A percentile compares a stretch with the other conserved stretches of the same genome.
phyloP scores from a whole-genome alignment of 345 rosid genomes.

The Salix arbutifolia region DNA sequence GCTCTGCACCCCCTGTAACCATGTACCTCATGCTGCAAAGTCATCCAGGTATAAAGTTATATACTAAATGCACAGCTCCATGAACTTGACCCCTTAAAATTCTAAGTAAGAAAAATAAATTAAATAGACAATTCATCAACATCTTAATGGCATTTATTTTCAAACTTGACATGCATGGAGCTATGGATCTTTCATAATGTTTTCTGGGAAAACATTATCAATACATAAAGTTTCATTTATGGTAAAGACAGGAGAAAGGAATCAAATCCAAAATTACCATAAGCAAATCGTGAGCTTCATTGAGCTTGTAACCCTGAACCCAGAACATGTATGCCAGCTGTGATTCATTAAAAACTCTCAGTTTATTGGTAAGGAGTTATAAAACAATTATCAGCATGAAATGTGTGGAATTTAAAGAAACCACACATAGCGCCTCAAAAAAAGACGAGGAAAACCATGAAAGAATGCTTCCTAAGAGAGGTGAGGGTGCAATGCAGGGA shows the following conservation, averaged over 20 bases:
- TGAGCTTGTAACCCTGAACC: constrained; percentile 87
- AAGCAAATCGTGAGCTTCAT: constrained; percentile 63
- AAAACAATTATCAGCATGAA: background rate
- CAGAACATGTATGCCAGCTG: constrained; percentile 97
- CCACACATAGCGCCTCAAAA: background rate
- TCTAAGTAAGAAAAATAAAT: constrained; percentile 1
- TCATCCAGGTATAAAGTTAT: background rate
- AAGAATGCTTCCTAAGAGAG: background rate
- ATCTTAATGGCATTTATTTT: background rate
- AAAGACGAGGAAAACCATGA: background rate
- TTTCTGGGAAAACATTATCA: background rate
- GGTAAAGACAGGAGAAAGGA: background rate
- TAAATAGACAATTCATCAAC: background rate
- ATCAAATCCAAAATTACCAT: constrained; percentile 48
- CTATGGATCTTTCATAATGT: background rate
- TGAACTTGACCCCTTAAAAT: background rate
- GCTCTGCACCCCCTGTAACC: constrained; percentile 1
- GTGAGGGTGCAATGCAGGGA: background rate
- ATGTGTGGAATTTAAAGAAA: background rate
- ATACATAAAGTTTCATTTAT: background rate
- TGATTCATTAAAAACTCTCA: constrained; percentile 17
- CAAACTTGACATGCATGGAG: background rate
- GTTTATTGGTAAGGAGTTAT: constrained; percentile 5
- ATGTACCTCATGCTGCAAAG: background rate
- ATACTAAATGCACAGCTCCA: background rate